These are phyloP conservation scores for Schwanniomyces etchellsii DNA, from an alignment of 1,139 yeast genomes.

Conservation along the genomic window DNA sequence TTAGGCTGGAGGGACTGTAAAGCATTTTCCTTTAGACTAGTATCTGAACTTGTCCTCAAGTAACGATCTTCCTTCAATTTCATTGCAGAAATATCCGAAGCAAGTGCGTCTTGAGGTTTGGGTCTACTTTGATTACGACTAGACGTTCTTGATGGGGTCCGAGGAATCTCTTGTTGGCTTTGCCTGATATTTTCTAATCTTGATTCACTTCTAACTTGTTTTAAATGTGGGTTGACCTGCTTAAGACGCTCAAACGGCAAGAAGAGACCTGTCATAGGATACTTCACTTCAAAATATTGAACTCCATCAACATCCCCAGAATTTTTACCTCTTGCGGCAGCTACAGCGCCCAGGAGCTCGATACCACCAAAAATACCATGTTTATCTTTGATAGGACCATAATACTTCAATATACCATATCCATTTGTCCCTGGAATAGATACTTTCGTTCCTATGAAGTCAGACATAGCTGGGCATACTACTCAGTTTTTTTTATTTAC, in stretches of 20 bases:
- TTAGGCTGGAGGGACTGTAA: background rate
- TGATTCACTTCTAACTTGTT: background rate
- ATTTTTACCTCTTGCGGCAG: slow-evolving; percentile 42
- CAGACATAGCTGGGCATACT: slow-evolving; percentile 14
- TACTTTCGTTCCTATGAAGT: slow-evolving; percentile 30
- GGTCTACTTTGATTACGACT: background rate
- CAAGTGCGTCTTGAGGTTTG: background rate
- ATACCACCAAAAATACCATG: slow-evolving; percentile 83
- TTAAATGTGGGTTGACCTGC: slow-evolving; percentile 27
- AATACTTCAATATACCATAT: slow-evolving; percentile 60
- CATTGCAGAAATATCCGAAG: background rate
- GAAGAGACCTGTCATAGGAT: slow-evolving; percentile 69
- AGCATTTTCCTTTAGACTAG: background rate
- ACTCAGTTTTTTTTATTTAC: no score
- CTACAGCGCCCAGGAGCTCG: slow-evolving; percentile 63
- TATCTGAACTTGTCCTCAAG: background rate
- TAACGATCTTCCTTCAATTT: background rate
- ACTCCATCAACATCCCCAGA: slow-evolving; percentile 40
- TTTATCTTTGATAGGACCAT: slow-evolving; percentile 73
- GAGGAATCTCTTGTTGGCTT: background rate
- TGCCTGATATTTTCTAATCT: background rate
- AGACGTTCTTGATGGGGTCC: background rate
- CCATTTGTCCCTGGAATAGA: slow-evolving; percentile 42
- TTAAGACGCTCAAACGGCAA: slow-evolving; percentile 62
- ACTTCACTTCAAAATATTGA: slow-evolving; percentile 44